Evolutionary conservation across 2,329 filamentous ascomycete species (phyloP).

Genomic region (Elsinoe batatas): DNA sequence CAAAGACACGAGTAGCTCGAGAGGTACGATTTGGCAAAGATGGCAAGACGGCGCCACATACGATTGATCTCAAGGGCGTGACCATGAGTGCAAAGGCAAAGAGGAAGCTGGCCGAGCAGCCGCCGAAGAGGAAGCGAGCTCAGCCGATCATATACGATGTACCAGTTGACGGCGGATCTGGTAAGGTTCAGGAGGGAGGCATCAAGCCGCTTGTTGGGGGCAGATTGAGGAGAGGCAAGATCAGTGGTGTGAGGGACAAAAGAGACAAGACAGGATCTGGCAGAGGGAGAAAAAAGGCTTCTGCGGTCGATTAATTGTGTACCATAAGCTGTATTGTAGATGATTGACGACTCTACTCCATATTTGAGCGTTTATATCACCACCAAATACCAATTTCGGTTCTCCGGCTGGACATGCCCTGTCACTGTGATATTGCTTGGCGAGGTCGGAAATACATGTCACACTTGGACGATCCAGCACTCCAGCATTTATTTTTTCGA

Average conservation of each 20-base stretch:
- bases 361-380: background rate
- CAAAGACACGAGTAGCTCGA: constrained; percentile 66
- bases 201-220: constrained; percentile 23
- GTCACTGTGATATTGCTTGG: background rate
- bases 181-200: constrained; percentile 18
- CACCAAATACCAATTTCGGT: background rate
- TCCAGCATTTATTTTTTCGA: too few species aligned
- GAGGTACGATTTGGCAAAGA: constrained; percentile 49
- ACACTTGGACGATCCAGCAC: too few species aligned
- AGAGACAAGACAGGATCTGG: constrained; percentile 28
- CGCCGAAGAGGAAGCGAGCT: constrained; percentile 17
- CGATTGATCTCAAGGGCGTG: constrained; percentile 16
- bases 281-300: constrained; percentile 20
- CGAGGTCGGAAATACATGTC: background rate
- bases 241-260: constrained; percentile 28
- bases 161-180: constrained; percentile 6
- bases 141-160: constrained; percentile 23
- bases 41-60: constrained; percentile 6
- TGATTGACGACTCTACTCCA: constrained; percentile 1
- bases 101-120: constrained; percentile 16
- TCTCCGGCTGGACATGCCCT: too few species aligned
- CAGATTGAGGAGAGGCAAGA: constrained; percentile 27
- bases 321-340: background rate
- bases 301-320: background rate
- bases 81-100: constrained; percentile 17